Evolutionary conservation across 2,329 filamentous ascomycete species (phyloP).

Genomic region (Kalaharituber pfeilii): DNA sequence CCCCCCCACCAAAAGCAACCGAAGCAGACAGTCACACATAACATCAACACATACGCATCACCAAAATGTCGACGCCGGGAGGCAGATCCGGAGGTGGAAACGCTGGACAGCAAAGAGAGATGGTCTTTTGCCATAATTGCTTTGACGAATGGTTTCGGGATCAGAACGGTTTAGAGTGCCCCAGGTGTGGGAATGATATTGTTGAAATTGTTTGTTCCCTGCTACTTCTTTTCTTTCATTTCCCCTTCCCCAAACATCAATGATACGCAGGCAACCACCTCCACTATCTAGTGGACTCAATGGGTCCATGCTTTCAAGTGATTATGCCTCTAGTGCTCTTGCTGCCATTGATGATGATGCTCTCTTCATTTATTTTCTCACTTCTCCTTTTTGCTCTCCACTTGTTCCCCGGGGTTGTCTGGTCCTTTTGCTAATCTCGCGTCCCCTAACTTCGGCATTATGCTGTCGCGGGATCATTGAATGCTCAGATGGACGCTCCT

Average conservation of each 20-base stretch:
- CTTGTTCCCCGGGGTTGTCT: not conserved
- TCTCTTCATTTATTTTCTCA: not conserved
- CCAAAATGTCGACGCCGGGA: not conserved
- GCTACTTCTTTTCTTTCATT: constrained; percentile 1
- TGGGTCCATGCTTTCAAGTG: not conserved
- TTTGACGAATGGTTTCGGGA: constrained; percentile 63
- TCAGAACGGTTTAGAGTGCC: constrained; percentile 52
- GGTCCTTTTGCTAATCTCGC: not conserved
- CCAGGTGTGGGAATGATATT: constrained; percentile 57
- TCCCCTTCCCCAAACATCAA: not conserved
- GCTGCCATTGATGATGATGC: not conserved
- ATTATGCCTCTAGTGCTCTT: not conserved
- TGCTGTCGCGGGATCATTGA: not conserved
- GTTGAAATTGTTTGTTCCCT: constrained; percentile 59
- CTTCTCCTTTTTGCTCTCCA: not conserved
- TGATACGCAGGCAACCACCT: not conserved
- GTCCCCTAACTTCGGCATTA: not conserved
- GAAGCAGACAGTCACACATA: too few species aligned
- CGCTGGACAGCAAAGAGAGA: constrained; percentile 35
- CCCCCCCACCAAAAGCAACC: too few species aligned
- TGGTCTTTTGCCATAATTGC: constrained; percentile 77
- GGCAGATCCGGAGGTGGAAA: not conserved
- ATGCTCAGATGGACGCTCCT: not conserved
- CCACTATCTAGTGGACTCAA: not conserved
- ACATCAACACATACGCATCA: too few species aligned